phyloP scores from a whole-genome alignment of 306 rosid species.

The Pyrus bretschneideri region DNA sequence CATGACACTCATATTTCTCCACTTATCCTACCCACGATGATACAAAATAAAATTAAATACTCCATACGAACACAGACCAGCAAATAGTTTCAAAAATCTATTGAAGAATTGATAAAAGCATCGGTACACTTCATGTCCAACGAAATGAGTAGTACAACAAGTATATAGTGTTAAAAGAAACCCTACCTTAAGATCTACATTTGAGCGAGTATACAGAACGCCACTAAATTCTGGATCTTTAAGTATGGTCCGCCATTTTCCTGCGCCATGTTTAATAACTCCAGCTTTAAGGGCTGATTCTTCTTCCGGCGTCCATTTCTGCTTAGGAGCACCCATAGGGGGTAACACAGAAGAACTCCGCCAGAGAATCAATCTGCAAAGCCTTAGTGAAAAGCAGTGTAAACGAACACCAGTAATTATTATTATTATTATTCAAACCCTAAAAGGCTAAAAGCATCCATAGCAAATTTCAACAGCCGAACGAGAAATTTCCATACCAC shows the following conservation, averaged over 20 bases:
- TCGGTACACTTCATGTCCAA: background rate
- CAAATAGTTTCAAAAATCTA: slow-evolving; percentile 6
- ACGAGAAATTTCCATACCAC: background rate
- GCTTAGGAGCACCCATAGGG: slow-evolving; percentile 96
- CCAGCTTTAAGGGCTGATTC: slow-evolving; percentile 97
- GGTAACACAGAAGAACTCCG: slow-evolving; percentile 16
- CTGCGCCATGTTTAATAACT: slow-evolving; percentile 92
- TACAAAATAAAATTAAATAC: slow-evolving; percentile 9
- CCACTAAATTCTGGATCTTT: slow-evolving; percentile 81
- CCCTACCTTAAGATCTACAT: slow-evolving; percentile 93
- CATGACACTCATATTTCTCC: slow-evolving; percentile 97
- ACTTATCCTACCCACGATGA: slow-evolving; percentile 64
- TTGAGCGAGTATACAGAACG: slow-evolving; percentile 78
- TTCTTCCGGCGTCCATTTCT: slow-evolving; percentile 89
- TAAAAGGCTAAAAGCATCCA: background rate
- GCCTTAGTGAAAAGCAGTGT: background rate
- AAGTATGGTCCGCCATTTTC: slow-evolving; percentile 96
- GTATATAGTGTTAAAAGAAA: slow-evolving; percentile 9
- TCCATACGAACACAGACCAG: background rate
- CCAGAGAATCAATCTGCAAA: slow-evolving; percentile 27
- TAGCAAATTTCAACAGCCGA: background rate
- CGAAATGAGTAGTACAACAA: background rate
- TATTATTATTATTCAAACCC: background rate
- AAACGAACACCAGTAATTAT: background rate
- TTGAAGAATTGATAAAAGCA: background rate